Conservation (phyloP, 768 basidiomycete species). For the Dendrothele bispora region DNA sequence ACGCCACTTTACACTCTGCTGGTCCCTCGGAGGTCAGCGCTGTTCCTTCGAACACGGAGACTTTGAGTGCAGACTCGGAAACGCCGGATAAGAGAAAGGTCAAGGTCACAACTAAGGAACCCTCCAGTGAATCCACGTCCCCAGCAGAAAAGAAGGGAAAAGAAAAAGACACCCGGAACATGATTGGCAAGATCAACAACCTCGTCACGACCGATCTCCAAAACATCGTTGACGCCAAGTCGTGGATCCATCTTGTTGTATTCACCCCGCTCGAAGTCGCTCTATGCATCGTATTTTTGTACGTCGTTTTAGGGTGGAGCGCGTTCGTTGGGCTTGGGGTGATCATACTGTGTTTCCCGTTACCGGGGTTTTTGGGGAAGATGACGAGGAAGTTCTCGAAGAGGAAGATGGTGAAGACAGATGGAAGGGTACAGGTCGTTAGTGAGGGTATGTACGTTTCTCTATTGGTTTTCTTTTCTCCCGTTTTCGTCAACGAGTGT, state of each 20-base stretch:
- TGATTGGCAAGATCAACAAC: slow-evolving; percentile 78
- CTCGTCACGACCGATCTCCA: slow-evolving; percentile 58
- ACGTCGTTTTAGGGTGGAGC: slow-evolving; percentile 49
- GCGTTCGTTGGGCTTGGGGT: slow-evolving; percentile 57
- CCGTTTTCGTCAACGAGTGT: background rate
- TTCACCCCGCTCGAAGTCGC: slow-evolving; percentile 40
- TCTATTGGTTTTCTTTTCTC: too few species aligned
- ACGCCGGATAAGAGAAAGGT: background rate
- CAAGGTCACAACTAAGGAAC: background rate
- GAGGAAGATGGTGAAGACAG: slow-evolving; percentile 54
- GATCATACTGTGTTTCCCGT: slow-evolving; percentile 51
- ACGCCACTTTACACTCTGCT: background rate
- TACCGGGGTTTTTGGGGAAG: slow-evolving; percentile 58
- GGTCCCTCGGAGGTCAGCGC: background rate
- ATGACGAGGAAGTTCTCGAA: slow-evolving; percentile 46
- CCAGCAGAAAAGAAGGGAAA: slow-evolving; percentile 10
- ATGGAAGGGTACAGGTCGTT: slow-evolving; percentile 58
- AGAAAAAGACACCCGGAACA: slow-evolving; percentile 36
- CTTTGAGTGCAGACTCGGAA: background rate
- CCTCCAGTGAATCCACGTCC: background rate
- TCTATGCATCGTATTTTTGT: slow-evolving; percentile 42
- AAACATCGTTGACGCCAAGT: slow-evolving; percentile 34
- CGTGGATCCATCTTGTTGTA: slow-evolving; percentile 32
- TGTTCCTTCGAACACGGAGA: background rate
- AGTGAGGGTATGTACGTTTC: slow-evolving; percentile 55